Evolutionary conservation across 2,329 filamentous ascomycete species (phyloP).

Genomic region (Alternaria novae-zelandiae): DNA sequence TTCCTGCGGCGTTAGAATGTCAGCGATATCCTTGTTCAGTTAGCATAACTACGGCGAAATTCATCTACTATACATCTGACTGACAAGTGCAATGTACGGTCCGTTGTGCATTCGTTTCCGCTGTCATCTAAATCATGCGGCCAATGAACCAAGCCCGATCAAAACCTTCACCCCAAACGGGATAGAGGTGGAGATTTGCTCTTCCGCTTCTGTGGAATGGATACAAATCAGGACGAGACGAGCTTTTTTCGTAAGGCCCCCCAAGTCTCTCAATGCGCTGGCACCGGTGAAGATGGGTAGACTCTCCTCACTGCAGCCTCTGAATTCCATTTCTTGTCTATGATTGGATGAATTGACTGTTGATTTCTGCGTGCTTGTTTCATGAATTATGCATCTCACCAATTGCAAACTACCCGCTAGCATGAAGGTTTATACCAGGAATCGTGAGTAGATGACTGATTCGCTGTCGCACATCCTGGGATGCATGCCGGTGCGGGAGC

Average conservation of each 20-base stretch:
- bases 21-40: not conserved
- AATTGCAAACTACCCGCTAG: not conserved
- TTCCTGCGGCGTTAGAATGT: slow-evolving; percentile 5
- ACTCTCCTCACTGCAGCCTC: not conserved
- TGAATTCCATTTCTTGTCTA: not conserved
- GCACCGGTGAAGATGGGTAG: slow-evolving; percentile 14
- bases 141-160: not conserved
- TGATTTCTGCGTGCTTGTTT: not conserved
- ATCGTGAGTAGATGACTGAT: not conserved
- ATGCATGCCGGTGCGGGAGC: slow-evolving; percentile 6
- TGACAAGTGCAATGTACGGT: not conserved
- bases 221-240: not conserved
- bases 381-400: not conserved
- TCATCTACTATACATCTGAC: not conserved
- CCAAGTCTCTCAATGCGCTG: slow-evolving; percentile 7
- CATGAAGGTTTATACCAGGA: not conserved
- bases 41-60: not conserved
- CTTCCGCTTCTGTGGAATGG: not conserved
- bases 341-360: not conserved
- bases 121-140: not conserved
- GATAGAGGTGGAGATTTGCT: not conserved
- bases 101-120: not conserved
- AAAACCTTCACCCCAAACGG: not conserved
- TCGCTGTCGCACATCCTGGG: not conserved
- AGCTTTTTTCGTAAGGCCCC: not conserved